phyloP scores from a whole-genome alignment of 2,329 filamentous ascomycete genomes.

The Trichoderma atroviride region DNA sequence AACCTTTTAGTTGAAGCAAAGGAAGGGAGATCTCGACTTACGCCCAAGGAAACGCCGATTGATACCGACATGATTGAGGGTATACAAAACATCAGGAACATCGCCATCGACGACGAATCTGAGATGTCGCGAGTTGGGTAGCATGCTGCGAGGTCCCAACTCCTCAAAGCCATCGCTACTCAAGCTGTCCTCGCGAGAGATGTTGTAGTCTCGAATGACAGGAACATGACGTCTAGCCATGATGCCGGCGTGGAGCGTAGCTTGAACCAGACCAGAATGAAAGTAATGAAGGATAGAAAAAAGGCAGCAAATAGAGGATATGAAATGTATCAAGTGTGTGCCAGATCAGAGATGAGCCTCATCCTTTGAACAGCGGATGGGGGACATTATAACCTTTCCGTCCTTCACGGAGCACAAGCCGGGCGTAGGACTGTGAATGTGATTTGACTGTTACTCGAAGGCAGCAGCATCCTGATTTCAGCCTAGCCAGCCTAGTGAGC shows the following conservation, averaged over 20 bases:
- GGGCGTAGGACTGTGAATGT: neutral
- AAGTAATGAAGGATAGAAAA: neutral
- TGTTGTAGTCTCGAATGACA: neutral
- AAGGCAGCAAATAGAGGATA: neutral
- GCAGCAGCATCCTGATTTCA: constrained; percentile 21
- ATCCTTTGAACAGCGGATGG: neutral
- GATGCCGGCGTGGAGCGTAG: neutral
- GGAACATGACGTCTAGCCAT: constrained; percentile 8
- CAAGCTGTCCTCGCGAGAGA: neutral
- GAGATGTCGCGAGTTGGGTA: constrained; percentile 3
- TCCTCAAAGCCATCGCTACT: constrained; percentile 23
- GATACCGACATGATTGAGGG: constrained; percentile 44
- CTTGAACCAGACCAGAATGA: too few relatives aligned
- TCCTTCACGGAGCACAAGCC: neutral
- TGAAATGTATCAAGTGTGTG: neutral
- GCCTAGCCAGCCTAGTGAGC: constrained; percentile 13
- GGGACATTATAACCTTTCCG: neutral
- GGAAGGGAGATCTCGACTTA: constrained; percentile 32
- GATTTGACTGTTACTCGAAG: constrained; percentile 9
- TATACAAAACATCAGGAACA: constrained; percentile 47
- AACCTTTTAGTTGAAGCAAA: neutral
- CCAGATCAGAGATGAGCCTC: neutral
- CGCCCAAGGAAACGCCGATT: constrained; percentile 42
- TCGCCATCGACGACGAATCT: constrained; percentile 36
- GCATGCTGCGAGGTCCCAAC: constrained; percentile 17